Percentiles rank a stretch among this genome's conserved stretches.
Conservation (phyloP, 345 rosid genomes). For the Populus ilicifolia region DNA sequence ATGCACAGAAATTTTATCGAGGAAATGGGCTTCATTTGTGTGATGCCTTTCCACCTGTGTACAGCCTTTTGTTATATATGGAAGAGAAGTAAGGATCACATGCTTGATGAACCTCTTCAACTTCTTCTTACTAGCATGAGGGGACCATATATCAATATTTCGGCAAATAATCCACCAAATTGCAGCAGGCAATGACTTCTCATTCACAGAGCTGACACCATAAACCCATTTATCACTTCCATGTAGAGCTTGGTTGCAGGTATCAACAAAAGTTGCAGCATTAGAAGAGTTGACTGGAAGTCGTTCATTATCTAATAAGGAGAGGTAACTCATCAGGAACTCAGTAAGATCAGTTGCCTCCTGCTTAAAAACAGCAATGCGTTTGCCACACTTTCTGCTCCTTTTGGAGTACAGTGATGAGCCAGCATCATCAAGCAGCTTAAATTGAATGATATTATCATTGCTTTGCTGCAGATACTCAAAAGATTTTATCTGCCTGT, state of each 20-base stretch:
- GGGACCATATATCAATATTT: conserved; percentile 75
- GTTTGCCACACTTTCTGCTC: conserved; percentile 42
- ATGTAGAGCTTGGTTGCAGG: conserved; percentile 20
- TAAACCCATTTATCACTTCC: conserved; percentile 48
- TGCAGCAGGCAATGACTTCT: conserved; percentile 57
- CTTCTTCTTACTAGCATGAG: conserved; percentile 52
- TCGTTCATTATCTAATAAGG: conserved; percentile 31
- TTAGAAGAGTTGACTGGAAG: conserved; percentile 19
- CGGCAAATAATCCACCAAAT: conserved; percentile 71
- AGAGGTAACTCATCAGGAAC: conserved; percentile 47
- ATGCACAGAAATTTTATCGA: conserved; percentile 35
- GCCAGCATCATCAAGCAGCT: conserved; percentile 38
- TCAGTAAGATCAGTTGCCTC: conserved; percentile 74
- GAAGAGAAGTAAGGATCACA: conserved; percentile 49
- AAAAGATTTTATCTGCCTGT: conserved; percentile 60
- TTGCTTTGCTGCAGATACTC: conserved; percentile 52
- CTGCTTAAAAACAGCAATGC: conserved; percentile 42
- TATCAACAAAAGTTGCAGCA: conserved; percentile 17
- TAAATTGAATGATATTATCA: conserved; percentile 34
- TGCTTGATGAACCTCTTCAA: conserved; percentile 62
- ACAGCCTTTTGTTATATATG: conserved; percentile 29
- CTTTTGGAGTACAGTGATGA: conserved; percentile 23
- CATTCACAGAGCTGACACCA: conserved; percentile 47
- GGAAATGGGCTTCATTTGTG: conserved; percentile 29
- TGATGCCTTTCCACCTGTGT: conserved; percentile 22